phyloP scores from a whole-genome alignment of 164 flowering plant species.

The Nymphaea colorata region DNA sequence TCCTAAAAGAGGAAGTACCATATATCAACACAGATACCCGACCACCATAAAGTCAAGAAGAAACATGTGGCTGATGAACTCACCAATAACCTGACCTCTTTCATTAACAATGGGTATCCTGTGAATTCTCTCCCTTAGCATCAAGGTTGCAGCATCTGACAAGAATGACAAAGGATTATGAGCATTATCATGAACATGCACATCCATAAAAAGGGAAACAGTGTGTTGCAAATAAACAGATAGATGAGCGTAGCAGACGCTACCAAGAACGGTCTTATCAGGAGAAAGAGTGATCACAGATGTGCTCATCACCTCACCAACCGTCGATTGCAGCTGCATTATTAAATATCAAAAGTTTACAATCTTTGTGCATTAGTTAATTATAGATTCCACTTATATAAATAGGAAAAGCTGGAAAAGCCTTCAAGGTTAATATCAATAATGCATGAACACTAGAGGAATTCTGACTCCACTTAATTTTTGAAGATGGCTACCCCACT shows the following conservation, averaged over 20 bases:
- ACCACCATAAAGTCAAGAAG: neutral
- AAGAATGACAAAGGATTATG: neutral
- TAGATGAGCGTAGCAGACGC: neutral
- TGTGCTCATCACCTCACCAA: conserved; percentile 20
- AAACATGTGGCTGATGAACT: conserved; percentile 2
- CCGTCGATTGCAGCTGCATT: conserved; percentile 19
- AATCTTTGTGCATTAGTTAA: no score
- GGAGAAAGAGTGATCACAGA: conserved; percentile 18
- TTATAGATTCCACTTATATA: no score
- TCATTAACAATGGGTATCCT: conserved; percentile 26
- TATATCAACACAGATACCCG: neutral
- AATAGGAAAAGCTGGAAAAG: no score
- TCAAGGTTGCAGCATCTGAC: conserved; percentile 24
- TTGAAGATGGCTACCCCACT: no score
- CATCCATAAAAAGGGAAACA: neutral
- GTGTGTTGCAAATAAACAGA: neutral
- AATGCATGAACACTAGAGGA: no score
- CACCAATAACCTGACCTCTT: conserved; percentile 19
- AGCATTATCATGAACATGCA: neutral
- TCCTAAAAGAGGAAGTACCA: conserved; percentile 7
- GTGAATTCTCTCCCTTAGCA: conserved; percentile 23
- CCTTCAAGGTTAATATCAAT: no score
- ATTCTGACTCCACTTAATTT: no score
- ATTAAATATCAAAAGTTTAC: neutral
- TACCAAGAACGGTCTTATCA: conserved; percentile 19